Conservation (phyloP, 2,329 filamentous ascomycete genomes). For the Bipolaris zeicola region DNA sequence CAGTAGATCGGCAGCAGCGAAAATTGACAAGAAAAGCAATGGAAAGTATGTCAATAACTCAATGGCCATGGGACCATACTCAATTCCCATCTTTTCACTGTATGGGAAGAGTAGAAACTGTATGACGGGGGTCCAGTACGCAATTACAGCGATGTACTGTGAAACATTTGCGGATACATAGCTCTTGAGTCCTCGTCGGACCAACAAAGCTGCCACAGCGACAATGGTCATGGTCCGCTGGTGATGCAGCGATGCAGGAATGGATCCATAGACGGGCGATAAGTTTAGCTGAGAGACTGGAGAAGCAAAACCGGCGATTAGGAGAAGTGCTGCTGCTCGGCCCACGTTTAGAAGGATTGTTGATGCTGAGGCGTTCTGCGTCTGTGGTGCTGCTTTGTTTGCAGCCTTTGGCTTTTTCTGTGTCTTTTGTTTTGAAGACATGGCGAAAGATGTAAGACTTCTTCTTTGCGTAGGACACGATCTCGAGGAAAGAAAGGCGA, state of each 20-base stretch:
- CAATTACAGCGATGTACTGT: slow-evolving; percentile 71
- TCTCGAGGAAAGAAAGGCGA: neutral
- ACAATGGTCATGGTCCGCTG: slow-evolving; percentile 67
- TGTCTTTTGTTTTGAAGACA: slow-evolving; percentile 44
- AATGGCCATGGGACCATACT: slow-evolving; percentile 75
- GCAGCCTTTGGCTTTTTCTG: slow-evolving; percentile 43
- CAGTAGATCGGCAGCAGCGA: slow-evolving; percentile 57
- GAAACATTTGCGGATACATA: slow-evolving; percentile 56
- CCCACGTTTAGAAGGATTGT: slow-evolving; percentile 40
- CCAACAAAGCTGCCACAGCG: slow-evolving; percentile 73
- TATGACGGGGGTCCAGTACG: slow-evolving; percentile 73
- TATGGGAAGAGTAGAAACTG: slow-evolving; percentile 73
- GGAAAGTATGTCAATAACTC: slow-evolving; percentile 73
- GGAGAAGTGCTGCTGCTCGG: slow-evolving; percentile 52
- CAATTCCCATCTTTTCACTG: slow-evolving; percentile 69
- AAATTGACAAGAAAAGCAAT: slow-evolving; percentile 49
- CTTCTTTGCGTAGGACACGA: neutral
- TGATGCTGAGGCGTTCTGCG: slow-evolving; percentile 29
- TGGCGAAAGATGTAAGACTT: slow-evolving; percentile 16
- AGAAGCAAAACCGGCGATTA: slow-evolving; percentile 67
- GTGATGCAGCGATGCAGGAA: slow-evolving; percentile 77
- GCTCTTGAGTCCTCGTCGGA: slow-evolving; percentile 62
- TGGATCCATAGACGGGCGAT: slow-evolving; percentile 86
- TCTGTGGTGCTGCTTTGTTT: slow-evolving; percentile 31
- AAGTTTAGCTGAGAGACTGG: slow-evolving; percentile 76